Base-by-base conservation (phyloP, 768 basidiomycete species). In the Lentinula detonsa region DNA sequence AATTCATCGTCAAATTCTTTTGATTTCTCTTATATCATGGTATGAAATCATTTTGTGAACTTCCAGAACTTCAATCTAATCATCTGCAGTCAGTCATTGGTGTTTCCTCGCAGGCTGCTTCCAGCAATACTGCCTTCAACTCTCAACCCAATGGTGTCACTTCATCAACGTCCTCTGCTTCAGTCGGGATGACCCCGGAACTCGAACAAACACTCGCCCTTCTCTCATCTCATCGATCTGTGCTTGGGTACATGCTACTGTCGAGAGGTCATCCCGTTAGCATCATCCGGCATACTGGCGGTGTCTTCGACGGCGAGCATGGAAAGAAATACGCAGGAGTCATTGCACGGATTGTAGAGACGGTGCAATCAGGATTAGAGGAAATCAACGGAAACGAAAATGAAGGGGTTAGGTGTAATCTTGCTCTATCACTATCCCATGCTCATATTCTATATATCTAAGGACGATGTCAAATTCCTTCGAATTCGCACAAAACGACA, bases 391-490 rank as follows among this genome's bases (percentile, higher is more conserved):
- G 79, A 0, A 84, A 82, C 11, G 85, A 85, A 39, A 78, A 79
- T 60, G 86, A 86, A 52, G 74, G 73, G 62, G 87, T 88, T 65
- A 55, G 85, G 79, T 11, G 50, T 21, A 28, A 0, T 33, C 49
- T n/a, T 51, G 52, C 57, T 57, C 39, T n/a, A 34, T 56, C 40
- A 4, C 16, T 31, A 48, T 21, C 18, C 13, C 49, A 52, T 33
- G 35, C 45, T 54, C 18, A 39, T 33, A 31, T 9, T 3, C 28
- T 58, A 31, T n/a, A 43, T 45, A 16, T 16, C 21, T 3, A 65
- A 95, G 93, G 94, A 95, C 69, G 88, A 92, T 28, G 80, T 96
- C 49, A 83, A 85, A 62, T 92, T 96, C 68, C 86, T 97, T 84
- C 78, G 94, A 61, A 93, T 96, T 74, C 84, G 95, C 53, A 96